Base-by-base conservation (phyloP, 1,284 basidiomycete genomes). In the Ustilago shanxiensis region DNA sequence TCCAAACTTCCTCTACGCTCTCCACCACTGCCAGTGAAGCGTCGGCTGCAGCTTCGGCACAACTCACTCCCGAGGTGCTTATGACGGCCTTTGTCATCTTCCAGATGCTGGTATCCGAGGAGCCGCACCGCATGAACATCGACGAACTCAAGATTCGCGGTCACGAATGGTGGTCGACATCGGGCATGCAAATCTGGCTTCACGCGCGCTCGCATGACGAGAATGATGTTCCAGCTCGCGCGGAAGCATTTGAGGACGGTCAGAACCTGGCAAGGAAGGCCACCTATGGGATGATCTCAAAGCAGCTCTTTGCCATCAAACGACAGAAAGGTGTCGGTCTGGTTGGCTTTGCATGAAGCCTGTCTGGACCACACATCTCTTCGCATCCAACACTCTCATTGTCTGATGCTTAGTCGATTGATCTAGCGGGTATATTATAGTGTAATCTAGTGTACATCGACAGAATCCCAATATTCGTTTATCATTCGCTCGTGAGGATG, bases 401-500 rank as follows among this genome's bases (percentile, higher is more conserved):
- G 13, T 26, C 1, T 37, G 11, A 29, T 41, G 26, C 35, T 11
- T 37, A 14, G 35, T 56, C n/a, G 26, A 49, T 57, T 49, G 20
- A 37, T 60, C 22, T 31, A 5, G 28, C 49, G 59, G 49, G 54
- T 70, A 70, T 70, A 54, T 45, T 29, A 16, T 50, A 31, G 13
- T 33, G 37, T 39, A 44, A 50, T 61, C 52, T 49, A 51, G 22
- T 63, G 50, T 66, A 58, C 50, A 53, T 24, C 51, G 28, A 33
- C 31, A n/a, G 16, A 22, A 31, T 20, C 51, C 9, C 39, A 24
- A 22, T 13, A 49, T 26, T 20, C 9, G 6, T 14, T 13, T 24
- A 14, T 33, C 51, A 55, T 26, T 77, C 69, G 60, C 51, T 60
- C 5, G 63, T 66, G 28, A 97, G 88, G 77, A 97, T 92, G 16